phyloP scores from a whole-genome alignment of 768 basidiomycete genomes.

The Panaeolus cyanescens region DNA sequence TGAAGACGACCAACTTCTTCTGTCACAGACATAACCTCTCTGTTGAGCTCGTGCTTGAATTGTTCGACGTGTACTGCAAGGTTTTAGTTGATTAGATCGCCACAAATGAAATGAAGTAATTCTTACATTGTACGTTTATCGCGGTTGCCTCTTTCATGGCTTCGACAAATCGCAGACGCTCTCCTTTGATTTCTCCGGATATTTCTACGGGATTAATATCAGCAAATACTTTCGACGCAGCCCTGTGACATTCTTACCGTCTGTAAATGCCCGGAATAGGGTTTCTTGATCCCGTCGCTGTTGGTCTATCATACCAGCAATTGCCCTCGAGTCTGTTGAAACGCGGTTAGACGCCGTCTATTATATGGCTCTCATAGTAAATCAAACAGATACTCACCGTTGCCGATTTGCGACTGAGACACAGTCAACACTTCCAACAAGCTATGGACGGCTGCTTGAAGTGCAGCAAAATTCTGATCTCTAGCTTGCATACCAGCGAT shows the following conservation, averaged over 20 bases:
- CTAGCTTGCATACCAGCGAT: constrained; percentile 31
- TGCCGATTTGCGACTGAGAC: constrained; percentile 21
- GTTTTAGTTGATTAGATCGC: background rate
- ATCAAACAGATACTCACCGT: constrained; percentile 12
- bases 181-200: constrained; percentile 82
- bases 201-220: constrained; percentile 50
- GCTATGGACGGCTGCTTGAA: constrained; percentile 42
- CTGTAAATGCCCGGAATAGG: constrained; percentile 64
- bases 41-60: constrained; percentile 78
- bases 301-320: constrained; percentile 63
- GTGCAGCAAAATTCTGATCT: constrained; percentile 35
- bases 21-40: constrained; percentile 74
- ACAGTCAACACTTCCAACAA: constrained; percentile 31
- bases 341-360: constrained; percentile 3
- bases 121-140: constrained; percentile 79
- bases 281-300: constrained; percentile 76
- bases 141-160: constrained; percentile 95
- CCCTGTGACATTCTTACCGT: constrained; percentile 40
- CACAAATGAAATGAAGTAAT: background rate
- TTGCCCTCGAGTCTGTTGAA: constrained; percentile 51
- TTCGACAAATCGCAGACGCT: constrained; percentile 84
- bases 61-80: constrained; percentile 78
- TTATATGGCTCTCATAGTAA: constrained; percentile 8
- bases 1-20: constrained; percentile 72
- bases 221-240: background rate